Conservation (phyloP, 306 rosid genomes). For the Vigna reflexopilosa region DNA sequence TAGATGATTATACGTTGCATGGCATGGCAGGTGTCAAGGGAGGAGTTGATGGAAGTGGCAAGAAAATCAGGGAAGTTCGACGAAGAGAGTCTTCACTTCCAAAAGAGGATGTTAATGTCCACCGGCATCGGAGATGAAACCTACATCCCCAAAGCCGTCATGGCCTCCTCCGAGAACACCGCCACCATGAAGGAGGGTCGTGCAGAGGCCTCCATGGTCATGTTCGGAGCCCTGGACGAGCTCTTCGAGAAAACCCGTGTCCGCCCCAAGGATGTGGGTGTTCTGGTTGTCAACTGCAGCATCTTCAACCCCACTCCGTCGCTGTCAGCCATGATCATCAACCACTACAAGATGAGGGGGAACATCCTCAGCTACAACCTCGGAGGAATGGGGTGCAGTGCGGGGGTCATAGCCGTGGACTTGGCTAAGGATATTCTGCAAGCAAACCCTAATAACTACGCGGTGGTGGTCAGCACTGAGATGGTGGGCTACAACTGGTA, state of each 20-base stretch:
- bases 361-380: slow-evolving; percentile 90
- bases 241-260: slow-evolving; percentile 81
- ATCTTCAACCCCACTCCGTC: slow-evolving; percentile 98
- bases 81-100: slow-evolving; percentile 71
- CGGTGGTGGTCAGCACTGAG: slow-evolving; percentile 93
- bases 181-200: slow-evolving; percentile 97
- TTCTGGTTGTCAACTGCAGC: slow-evolving; percentile 92
- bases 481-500: slow-evolving; percentile 93
- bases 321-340: slow-evolving; percentile 92
- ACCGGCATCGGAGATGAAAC: slow-evolving; percentile 94
- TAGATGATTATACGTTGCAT: no score
- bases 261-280: slow-evolving; percentile 85
- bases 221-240: slow-evolving; percentile 95
- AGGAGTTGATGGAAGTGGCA: slow-evolving; percentile 75
- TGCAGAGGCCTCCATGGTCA: slow-evolving; percentile 79
- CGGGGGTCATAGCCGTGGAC: slow-evolving; percentile 84
- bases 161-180: slow-evolving; percentile 56
- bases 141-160: slow-evolving; percentile 75
- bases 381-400: slow-evolving; percentile 99
- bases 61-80: slow-evolving; percentile 84
- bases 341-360: slow-evolving; percentile 98
- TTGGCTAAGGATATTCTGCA: slow-evolving; percentile 89
- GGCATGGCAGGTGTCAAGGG: slow-evolving; percentile 66
- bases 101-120: slow-evolving; percentile 68
- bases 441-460: slow-evolving; percentile 80